Percentiles rank a stretch among this genome's conserved stretches.
These are phyloP conservation scores for Castanopsis chinensis DNA, from an alignment of 306 rosid genomes.

Conservation along the genomic window DNA sequence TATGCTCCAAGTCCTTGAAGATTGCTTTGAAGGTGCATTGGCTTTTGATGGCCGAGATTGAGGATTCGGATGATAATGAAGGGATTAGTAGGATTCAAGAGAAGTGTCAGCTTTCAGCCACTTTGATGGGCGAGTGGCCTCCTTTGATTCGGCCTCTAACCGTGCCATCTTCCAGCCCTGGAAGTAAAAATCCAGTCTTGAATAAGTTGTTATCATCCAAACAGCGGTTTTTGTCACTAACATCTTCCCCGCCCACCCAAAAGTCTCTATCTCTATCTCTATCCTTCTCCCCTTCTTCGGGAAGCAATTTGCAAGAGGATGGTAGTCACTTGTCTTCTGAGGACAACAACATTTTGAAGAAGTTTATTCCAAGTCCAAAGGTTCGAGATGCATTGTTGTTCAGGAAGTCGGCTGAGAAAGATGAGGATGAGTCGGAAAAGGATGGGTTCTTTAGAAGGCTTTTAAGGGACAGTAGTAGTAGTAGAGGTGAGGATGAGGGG, in stretches of 20 bases:
- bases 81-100: conserved; percentile 89
- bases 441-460: conserved; percentile 90
- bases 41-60: conserved; percentile 88
- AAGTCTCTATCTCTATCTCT: conserved; percentile 60
- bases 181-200: conserved; percentile 74
- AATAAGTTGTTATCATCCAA: conserved; percentile 70
- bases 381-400: conserved; percentile 83
- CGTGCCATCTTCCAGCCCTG: conserved; percentile 42
- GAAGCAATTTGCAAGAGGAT: conserved; percentile 56
- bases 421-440: conserved; percentile 72
- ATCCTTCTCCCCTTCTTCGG: conserved; percentile 62
- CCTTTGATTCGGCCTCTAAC: conserved; percentile 54
- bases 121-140: conserved; percentile 90
- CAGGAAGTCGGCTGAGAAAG: conserved; percentile 81
- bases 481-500: conserved; percentile 71
- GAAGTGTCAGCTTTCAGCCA: conserved; percentile 87
- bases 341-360: conserved; percentile 77
- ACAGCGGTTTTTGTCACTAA: conserved; percentile 68
- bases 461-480: conserved; percentile 53
- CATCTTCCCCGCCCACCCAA: conserved; percentile 61
- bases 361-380: conserved; percentile 75
- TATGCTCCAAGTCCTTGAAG: conserved; percentile 84
- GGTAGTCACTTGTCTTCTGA: conserved; percentile 56
- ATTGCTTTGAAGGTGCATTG: conserved; percentile 96
- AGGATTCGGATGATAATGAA: conserved; percentile 87